phyloP scores from a whole-genome alignment of 805 yeast species.

The Millerago galiae region DNA sequence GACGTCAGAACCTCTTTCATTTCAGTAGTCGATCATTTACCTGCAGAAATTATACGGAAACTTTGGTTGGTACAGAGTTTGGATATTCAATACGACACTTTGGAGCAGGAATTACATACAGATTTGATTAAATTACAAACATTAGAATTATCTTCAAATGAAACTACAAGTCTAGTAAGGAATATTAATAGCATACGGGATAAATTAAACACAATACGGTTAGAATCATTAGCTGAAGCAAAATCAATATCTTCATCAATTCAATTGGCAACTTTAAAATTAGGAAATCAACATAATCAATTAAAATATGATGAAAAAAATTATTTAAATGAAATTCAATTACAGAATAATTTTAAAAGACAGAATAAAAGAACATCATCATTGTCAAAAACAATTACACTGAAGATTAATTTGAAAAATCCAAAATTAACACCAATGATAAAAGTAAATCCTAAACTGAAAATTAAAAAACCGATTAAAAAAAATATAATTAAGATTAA shows the following conservation, averaged over 20 bases:
- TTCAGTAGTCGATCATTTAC: constrained; percentile 35
- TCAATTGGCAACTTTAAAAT: constrained; percentile 18
- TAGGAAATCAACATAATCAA: constrained; percentile 19
- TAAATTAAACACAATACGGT: constrained; percentile 20
- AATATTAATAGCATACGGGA: neutral
- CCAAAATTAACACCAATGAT: constrained; percentile 10
- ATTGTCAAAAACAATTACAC: neutral
- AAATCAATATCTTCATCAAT: constrained; percentile 19
- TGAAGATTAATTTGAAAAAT: neutral
- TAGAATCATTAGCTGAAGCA: constrained; percentile 26
- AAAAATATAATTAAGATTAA: too few species aligned
- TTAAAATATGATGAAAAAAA: constrained; percentile 22
- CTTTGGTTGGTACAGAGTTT: constrained; percentile 35
- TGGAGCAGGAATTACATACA: constrained; percentile 12
- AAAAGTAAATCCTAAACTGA: neutral
- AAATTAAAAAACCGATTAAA: neutral
- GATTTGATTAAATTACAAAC: constrained; percentile 7
- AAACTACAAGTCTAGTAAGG: neutral
- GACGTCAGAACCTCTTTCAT: constrained; percentile 35
- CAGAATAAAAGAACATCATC: constrained; percentile 15
- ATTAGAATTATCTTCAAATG: neutral
- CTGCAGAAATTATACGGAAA: constrained; percentile 36
- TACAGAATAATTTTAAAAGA: constrained; percentile 16
- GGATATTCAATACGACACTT: constrained; percentile 20
- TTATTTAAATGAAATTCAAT: constrained; percentile 19